Evolutionary conservation across 805 yeast species (phyloP).

Genomic region (Sporopachydermia lactativora): DNA sequence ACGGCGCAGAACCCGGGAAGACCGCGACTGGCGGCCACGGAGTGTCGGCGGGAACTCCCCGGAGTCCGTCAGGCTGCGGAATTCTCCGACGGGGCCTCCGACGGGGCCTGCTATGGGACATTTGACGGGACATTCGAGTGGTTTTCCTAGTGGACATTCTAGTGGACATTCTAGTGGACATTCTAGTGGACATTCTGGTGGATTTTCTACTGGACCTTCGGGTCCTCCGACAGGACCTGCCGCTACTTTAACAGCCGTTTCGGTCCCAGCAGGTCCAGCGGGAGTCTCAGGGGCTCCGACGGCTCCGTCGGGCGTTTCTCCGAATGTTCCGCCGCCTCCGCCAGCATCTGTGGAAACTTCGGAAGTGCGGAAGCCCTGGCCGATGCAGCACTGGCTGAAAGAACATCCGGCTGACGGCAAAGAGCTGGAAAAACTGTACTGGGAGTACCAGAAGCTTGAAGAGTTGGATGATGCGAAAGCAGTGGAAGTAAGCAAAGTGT

Average conservation of each 20-base stretch:
- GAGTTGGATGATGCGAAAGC: background rate
- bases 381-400: background rate
- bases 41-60: no score
- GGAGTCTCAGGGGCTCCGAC: background rate
- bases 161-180: no score
- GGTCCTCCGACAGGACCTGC: background rate
- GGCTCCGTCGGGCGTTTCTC: background rate
- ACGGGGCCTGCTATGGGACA: no score
- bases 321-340: background rate
- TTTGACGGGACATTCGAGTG: no score
- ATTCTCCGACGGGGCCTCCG: no score
- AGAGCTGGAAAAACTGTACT: background rate
- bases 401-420: background rate
- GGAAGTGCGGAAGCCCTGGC: background rate
- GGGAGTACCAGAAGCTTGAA: background rate
- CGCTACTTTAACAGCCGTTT: background rate
- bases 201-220: background rate
- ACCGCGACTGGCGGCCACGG: no score
- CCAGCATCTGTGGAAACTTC: background rate
- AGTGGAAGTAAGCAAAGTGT: background rate
- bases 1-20: no score
- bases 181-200: no score
- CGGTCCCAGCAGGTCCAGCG: conserved; percentile 1
- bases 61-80: no score
- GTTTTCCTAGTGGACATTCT: no score